Conservation (phyloP, 2,329 filamentous ascomycete genomes). For the Didymella lethalis region DNA sequence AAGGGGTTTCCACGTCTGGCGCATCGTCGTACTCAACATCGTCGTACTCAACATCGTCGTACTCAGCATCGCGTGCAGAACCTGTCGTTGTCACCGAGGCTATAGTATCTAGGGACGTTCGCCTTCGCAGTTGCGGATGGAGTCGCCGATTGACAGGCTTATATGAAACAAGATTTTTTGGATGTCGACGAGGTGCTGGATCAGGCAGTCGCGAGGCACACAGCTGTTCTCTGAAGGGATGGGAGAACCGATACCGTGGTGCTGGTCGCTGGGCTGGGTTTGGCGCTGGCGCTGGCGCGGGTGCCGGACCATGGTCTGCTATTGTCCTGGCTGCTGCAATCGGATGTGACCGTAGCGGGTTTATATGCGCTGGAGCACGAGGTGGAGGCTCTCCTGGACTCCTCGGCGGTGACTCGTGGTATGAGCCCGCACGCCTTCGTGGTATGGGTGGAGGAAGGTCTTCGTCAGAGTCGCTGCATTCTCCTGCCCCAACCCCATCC, state of each 20-base stretch:
- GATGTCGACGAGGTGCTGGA: slow-evolving; percentile 24
- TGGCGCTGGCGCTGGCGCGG: slow-evolving; percentile 13
- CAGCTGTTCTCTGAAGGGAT: slow-evolving; percentile 25
- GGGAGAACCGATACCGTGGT: slow-evolving; percentile 12
- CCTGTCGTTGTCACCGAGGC: slow-evolving; percentile 39
- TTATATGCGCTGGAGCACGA: slow-evolving; percentile 26
- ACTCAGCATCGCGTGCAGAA: slow-evolving; percentile 26
- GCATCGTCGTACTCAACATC: slow-evolving; percentile 8
- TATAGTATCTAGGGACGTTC: slow-evolving; percentile 46
- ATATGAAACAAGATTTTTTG: slow-evolving; percentile 32
- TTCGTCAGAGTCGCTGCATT: slow-evolving; percentile 21
- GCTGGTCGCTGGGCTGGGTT: slow-evolving; percentile 6
- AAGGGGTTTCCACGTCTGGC: slow-evolving; percentile 23
- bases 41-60: slow-evolving; percentile 6
- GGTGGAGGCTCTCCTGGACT: slow-evolving; percentile 11
- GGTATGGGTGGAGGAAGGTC: slow-evolving; percentile 30
- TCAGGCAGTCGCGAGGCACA: slow-evolving; percentile 15
- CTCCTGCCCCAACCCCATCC: not conserved
- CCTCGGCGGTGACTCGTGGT: not conserved
- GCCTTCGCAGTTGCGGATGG: slow-evolving; percentile 31
- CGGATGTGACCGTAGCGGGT: slow-evolving; percentile 32
- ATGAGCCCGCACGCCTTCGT: slow-evolving; percentile 22
- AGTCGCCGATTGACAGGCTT: slow-evolving; percentile 31
- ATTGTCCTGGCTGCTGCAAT: slow-evolving; percentile 2
- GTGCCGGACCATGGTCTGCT: slow-evolving; percentile 7